Percentiles rank a stretch among this genome's conserved stretches.
Conservation (phyloP, 2,329 filamentous ascomycete genomes). For the Fusarium tanahbumbuense region DNA sequence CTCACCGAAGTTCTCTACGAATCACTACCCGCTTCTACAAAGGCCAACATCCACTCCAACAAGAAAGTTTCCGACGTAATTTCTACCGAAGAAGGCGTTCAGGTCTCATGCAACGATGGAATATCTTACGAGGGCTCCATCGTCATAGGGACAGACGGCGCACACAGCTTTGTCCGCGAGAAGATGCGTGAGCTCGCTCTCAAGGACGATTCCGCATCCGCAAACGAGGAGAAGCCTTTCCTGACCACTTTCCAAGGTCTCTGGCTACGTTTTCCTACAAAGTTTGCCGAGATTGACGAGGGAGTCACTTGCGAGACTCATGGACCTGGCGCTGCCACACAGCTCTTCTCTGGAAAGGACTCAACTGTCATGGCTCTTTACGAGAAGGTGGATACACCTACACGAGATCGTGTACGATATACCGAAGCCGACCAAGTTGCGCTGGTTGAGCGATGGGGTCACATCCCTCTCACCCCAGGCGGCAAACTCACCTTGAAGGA, state of each 20-base stretch:
- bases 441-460: constrained; percentile 34
- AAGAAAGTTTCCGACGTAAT: constrained; percentile 38
- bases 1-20: constrained; percentile 51
- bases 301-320: constrained; percentile 50
- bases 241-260: constrained; percentile 49
- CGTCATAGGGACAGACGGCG: constrained; percentile 40
- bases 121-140: constrained; percentile 34
- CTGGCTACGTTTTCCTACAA: constrained; percentile 50
- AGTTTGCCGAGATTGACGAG: constrained; percentile 11
- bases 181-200: constrained; percentile 47
- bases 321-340: constrained; percentile 25
- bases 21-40: constrained; percentile 47
- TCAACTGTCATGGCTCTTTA: constrained; percentile 34
- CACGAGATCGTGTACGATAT: constrained; percentile 23
- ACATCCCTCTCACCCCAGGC: constrained; percentile 30
- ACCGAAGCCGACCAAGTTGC: constrained; percentile 30
- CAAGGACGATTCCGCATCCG: constrained; percentile 3
- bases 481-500: constrained; percentile 47
- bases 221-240: constrained; percentile 48
- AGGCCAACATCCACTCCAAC: constrained; percentile 7
- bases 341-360: constrained; percentile 34
- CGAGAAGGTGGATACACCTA: constrained; percentile 34
- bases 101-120: constrained; percentile 36
- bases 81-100: constrained; percentile 5
- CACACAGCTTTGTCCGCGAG: constrained; percentile 24